These are phyloP conservation scores for Penicillium chermesinum DNA, from an alignment of 495 filamentous ascomycete species.

Conservation along the genomic window DNA sequence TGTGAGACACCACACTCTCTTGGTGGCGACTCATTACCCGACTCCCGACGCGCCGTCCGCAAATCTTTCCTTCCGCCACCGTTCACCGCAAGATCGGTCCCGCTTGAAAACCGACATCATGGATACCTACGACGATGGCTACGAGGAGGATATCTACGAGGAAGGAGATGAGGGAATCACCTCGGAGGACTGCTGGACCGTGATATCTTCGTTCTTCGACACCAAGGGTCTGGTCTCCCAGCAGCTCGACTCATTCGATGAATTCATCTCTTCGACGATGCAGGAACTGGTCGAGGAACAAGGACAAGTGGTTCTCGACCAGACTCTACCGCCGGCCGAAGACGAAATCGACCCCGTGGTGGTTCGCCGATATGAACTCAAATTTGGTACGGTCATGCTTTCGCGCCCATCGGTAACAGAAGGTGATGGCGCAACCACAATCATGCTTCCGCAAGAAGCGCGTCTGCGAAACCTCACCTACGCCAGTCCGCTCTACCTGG, in stretches of 20 bases:
- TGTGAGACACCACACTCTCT: too few species aligned
- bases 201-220: constrained; percentile 95
- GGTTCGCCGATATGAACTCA: constrained; percentile 85
- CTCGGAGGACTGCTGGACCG: constrained; percentile 95
- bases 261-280: constrained; percentile 88
- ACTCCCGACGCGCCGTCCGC: constrained; percentile 25
- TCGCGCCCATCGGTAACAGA: constrained; percentile 85
- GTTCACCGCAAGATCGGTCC: background rate
- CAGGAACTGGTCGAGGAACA: constrained; percentile 89
- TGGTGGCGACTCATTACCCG: too few species aligned
- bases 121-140: constrained; percentile 49
- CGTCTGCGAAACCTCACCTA: constrained; percentile 94
- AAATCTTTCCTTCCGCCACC: constrained; percentile 3
- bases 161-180: constrained; percentile 65
- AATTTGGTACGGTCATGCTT: constrained; percentile 80
- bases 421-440: constrained; percentile 76
- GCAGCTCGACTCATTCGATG: constrained; percentile 96
- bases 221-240: constrained; percentile 92
- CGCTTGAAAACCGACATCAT: constrained; percentile 29
- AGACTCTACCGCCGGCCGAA: constrained; percentile 65
- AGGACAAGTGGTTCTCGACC: constrained; percentile 79
- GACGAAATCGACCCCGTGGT: constrained; percentile 69
- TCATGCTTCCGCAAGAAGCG: constrained; percentile 85
- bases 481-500: constrained; percentile 80
- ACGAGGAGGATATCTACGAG: constrained; percentile 52